A percentile compares a stretch with the other conserved stretches of the same genome.
Conservation (phyloP, 371 early-diverging fungal genomes). For the Polyrhizophydium stewartii region DNA sequence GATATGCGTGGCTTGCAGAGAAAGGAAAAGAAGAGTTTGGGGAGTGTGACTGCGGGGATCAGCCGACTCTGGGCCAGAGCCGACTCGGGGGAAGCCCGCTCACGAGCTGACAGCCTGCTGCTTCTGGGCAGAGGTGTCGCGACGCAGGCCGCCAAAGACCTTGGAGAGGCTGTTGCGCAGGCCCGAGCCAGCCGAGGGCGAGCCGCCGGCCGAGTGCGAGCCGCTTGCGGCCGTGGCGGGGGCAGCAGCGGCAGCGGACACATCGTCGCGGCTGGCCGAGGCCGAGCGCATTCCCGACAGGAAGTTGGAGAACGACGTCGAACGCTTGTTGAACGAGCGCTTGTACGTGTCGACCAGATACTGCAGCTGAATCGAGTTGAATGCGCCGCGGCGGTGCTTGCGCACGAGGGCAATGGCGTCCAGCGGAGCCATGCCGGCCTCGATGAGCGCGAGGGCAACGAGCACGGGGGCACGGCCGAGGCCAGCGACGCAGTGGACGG, state of each 20-base stretch:
- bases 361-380: constrained; percentile 60
- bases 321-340: background rate
- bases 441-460: constrained; percentile 66
- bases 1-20: too few relatives aligned
- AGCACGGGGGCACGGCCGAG: constrained; percentile 74
- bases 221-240: too few relatives aligned
- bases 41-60: too few relatives aligned
- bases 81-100: too few relatives aligned
- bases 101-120: too few relatives aligned
- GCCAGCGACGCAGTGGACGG: constrained; percentile 75
- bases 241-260: background rate
- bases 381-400: constrained; percentile 61
- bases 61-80: too few relatives aligned
- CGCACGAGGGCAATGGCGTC: constrained; percentile 67
- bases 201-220: too few relatives aligned
- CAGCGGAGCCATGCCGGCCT: constrained; percentile 68
- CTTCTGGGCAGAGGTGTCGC: too few relatives aligned
- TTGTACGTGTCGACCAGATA: constrained; percentile 2
- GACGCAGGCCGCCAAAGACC: background rate
- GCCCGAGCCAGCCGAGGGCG: background rate
- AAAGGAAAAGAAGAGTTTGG: too few relatives aligned
- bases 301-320: background rate
- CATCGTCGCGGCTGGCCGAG: background rate
- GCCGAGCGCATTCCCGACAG: background rate
- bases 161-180: background rate